These are phyloP conservation scores for Metarhizium anisopliae DNA, from an alignment of 2,329 filamentous ascomycete species.

Conservation along the genomic window DNA sequence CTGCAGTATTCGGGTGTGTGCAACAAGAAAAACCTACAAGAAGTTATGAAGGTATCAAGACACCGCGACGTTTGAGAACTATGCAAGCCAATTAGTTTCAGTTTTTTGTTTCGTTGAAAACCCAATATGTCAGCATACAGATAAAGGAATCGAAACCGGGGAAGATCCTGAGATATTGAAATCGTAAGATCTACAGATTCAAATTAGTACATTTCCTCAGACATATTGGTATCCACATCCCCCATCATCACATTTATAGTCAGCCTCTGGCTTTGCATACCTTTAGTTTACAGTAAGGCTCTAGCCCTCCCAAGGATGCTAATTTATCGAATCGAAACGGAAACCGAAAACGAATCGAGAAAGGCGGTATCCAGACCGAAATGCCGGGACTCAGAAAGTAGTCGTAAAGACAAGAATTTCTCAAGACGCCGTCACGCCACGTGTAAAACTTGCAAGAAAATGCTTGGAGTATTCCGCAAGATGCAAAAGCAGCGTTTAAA, in stretches of 20 bases:
- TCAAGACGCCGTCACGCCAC: slow-evolving; percentile 32
- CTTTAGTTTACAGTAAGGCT: slow-evolving; percentile 8
- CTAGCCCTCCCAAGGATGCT: slow-evolving; percentile 17
- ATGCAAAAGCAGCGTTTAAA: slow-evolving; percentile 8
- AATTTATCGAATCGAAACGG: slow-evolving; percentile 19
- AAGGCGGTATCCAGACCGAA: slow-evolving; percentile 26
- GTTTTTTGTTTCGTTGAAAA: neutral
- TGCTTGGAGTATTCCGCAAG: slow-evolving; percentile 17
- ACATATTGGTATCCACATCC: neutral
- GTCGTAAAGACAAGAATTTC: slow-evolving; percentile 27
- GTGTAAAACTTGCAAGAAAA: slow-evolving; percentile 21
- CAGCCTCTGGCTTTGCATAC: slow-evolving; percentile 8
- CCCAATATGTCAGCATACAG: neutral
- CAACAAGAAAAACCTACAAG: neutral
- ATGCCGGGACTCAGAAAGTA: slow-evolving; percentile 28
- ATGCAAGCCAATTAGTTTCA: neutral
- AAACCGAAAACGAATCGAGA: slow-evolving; percentile 24
- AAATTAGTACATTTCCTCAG: neutral
- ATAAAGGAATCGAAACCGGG: slow-evolving; percentile 11
- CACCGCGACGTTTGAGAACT: neutral
- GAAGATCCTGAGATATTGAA: slow-evolving; percentile 15
- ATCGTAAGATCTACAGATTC: slow-evolving; percentile 10
- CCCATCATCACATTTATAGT: no score
- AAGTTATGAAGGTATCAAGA: neutral
- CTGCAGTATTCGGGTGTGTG: neutral